Percentiles rank a stretch among this genome's conserved stretches.
Evolutionary conservation across 176 grass and related monocot genomes (phyloP).

Genomic region (Eremochloa ophiuroides): DNA sequence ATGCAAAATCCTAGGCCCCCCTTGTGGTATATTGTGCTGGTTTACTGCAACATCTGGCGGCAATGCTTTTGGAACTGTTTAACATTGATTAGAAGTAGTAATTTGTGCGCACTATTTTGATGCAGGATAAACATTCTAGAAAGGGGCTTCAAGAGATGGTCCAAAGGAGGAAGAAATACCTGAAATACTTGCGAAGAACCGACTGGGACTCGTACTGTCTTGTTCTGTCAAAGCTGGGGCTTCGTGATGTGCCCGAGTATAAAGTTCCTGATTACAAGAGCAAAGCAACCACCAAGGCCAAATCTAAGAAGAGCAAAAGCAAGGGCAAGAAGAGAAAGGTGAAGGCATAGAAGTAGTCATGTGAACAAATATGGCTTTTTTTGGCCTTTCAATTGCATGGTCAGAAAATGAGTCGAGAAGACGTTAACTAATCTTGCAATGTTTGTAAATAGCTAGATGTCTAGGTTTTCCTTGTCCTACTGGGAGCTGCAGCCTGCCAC

Average conservation of each 20-base stretch:
- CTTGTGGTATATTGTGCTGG: not conserved
- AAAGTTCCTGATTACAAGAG: constrained; percentile 77
- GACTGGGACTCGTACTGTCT: constrained; percentile 96
- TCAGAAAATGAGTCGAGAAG: not conserved
- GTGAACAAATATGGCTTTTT: not conserved
- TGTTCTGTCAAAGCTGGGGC: constrained; percentile 73
- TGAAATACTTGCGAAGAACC: constrained; percentile 83
- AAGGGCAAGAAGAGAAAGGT: constrained; percentile 48
- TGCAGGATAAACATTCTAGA: constrained; percentile 88
- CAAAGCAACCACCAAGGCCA: constrained; percentile 42
- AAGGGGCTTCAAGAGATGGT: constrained; percentile 95
- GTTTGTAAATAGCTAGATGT: constrained; percentile 31
- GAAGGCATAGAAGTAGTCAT: constrained; percentile 29
- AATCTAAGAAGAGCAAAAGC: constrained; percentile 48
- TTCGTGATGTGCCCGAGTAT: constrained; percentile 67
- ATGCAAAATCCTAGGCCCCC: not conserved
- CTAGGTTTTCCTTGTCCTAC: constrained; percentile 4
- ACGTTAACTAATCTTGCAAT: not conserved
- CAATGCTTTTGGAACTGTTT: not conserved
- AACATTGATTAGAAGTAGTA: not conserved
- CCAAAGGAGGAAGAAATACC: constrained; percentile 87
- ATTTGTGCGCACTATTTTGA: not conserved
- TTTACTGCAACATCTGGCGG: not conserved
- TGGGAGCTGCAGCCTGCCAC: not conserved
- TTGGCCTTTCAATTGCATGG: not conserved